A percentile compares a stretch with the other conserved stretches of the same genome.
Evolutionary conservation across 495 filamentous ascomycete species (phyloP).

Genomic region (Neurospora hispaniola): DNA sequence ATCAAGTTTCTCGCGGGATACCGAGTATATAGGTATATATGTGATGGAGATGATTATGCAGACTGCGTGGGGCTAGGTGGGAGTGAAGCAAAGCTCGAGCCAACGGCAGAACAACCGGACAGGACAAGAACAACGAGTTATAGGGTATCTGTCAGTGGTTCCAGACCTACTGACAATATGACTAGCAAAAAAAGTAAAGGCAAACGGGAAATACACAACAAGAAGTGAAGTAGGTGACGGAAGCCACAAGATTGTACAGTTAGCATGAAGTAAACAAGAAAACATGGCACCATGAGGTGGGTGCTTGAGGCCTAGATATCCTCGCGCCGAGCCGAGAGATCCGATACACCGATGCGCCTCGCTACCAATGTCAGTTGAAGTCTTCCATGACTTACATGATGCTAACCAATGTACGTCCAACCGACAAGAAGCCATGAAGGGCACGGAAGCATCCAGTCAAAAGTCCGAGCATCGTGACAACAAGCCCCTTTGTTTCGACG

Average conservation of each 20-base stretch:
- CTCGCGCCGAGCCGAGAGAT: background rate
- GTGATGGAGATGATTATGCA: background rate
- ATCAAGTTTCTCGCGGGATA: background rate
- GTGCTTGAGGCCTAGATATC: background rate
- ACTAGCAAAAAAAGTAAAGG: background rate
- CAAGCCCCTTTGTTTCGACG: background rate
- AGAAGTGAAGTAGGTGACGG: background rate
- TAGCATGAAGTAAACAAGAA: background rate
- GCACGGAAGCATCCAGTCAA: background rate
- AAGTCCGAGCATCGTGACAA: background rate
- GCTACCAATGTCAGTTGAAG: background rate
- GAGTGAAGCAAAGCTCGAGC: background rate
- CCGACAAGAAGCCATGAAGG: background rate
- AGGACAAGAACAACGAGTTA: background rate
- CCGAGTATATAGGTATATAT: too few species aligned
- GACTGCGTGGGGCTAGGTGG: background rate
- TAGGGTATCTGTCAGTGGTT: background rate
- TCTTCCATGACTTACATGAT: background rate
- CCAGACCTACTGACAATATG: background rate
- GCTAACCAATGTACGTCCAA: background rate
- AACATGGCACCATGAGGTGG: background rate
- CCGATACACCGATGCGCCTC: background rate
- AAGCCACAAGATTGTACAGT: background rate
- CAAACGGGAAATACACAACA: background rate
- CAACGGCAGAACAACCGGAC: background rate